Base-by-base conservation (phyloP, 768 basidiomycete genomes). In the Leccinum aurantiacum region DNA sequence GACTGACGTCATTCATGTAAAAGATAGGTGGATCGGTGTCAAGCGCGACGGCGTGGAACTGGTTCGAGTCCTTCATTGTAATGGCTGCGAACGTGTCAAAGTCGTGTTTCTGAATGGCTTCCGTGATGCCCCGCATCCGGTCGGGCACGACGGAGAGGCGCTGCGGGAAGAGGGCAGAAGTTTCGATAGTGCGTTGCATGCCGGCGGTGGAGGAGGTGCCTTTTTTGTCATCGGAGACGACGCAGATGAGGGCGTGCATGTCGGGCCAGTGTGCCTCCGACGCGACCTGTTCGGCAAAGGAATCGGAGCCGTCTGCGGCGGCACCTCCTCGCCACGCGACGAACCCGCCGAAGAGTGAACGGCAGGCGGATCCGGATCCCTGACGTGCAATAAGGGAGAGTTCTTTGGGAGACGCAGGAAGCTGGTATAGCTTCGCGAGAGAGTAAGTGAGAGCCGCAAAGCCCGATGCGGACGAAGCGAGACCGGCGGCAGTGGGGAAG, bases 1-100 rank as follows among this genome's bases (percentile, higher is more conserved):
- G 83, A 58, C 88, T 90, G 67, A 96, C 93, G 76, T 99, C 97
- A 79, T 98, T 98, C 86, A 99, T 88, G 81, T 99, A 99, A 75
- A 99, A 98, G 76, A 98, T 98, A 47, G 97, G 97, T 1, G 97
- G 97, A 47, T 90, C 86, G 0, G 97, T 98, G 77, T 99, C 97
- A 64, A 98, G 88, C 53, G 91, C 91, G 65, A 98, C 93, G 27
- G 97, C 95, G 71, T 99, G 97, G 86, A 99, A 99, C 78, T 93
- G 90, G 78, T 99, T 99, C 54, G 94, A 96, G 74, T 99, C 97
- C 53, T 84, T 86, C 94, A 98, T 99, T 22, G 97, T 99, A 73
- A 98, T 84, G 61, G 78, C 77, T 0, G 95, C 97, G 65, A 99
- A 99, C 0, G 84, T 65, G 67, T 94, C 87, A 73, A 99, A 99